Percentiles rank a stretch among this genome's conserved stretches.
phyloP scores from a whole-genome alignment of 2,329 filamentous ascomycete species.

The Diaporthe caulivora region DNA sequence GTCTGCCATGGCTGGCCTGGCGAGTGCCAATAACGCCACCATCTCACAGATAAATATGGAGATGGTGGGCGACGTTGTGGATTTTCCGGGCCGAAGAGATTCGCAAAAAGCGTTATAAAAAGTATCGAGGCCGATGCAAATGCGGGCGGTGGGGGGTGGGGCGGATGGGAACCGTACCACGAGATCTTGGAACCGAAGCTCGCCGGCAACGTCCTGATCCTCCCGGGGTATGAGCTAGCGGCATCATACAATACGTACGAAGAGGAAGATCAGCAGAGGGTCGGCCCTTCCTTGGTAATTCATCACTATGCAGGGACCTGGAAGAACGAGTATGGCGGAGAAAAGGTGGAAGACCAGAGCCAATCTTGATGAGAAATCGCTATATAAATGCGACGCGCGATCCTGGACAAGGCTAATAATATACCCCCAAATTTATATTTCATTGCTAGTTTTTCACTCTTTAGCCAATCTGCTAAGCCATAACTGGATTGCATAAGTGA shows the following conservation, averaged over 20 bases:
- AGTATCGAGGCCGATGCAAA: slow-evolving; percentile 22
- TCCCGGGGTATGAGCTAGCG: slow-evolving; percentile 7
- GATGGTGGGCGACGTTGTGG: slow-evolving; percentile 40
- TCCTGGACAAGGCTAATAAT: background rate
- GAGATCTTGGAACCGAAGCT: slow-evolving; percentile 14
- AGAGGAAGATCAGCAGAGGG: slow-evolving; percentile 20
- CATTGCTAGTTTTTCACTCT: too few relatives aligned
- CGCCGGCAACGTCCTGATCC: slow-evolving; percentile 13
- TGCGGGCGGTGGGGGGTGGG: slow-evolving; percentile 7
- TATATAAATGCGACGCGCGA: background rate
- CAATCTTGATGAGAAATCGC: background rate
- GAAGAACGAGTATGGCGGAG: slow-evolving; percentile 30
- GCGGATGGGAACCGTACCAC: background rate
- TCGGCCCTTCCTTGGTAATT: slow-evolving; percentile 1
- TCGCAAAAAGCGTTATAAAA: slow-evolving; percentile 34
- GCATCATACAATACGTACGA: slow-evolving; percentile 41
- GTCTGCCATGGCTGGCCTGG: background rate
- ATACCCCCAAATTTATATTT: too few relatives aligned
- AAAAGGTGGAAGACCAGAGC: background rate
- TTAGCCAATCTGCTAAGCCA: too few relatives aligned
- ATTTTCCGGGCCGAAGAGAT: slow-evolving; percentile 40
- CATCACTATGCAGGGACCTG: slow-evolving; percentile 31
- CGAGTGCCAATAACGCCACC: slow-evolving; percentile 31
- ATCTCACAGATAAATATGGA: slow-evolving; percentile 31
- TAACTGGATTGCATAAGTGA: too few relatives aligned